A percentile compares a stretch with the other conserved stretches of the same genome.
Conservation (phyloP, 2,329 filamentous ascomycete species). For the Penicillium expansum region DNA sequence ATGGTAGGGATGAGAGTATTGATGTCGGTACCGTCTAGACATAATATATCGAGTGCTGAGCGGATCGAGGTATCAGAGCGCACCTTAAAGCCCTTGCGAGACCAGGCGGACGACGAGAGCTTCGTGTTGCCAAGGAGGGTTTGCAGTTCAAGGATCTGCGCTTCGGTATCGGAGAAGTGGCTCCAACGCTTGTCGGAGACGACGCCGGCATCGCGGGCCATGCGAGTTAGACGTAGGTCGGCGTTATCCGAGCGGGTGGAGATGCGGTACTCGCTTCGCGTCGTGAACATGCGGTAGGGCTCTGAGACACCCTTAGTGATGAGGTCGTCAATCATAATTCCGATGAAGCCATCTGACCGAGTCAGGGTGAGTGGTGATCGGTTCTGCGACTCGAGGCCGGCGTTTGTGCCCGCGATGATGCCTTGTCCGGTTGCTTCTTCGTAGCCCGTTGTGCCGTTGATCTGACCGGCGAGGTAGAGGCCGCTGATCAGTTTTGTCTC, state of each 20-base stretch:
- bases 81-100: slow-evolving; percentile 65
- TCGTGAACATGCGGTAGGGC: slow-evolving; percentile 98
- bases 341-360: slow-evolving; percentile 89
- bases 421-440: slow-evolving; percentile 96
- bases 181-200: slow-evolving; percentile 77
- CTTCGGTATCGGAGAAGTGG: slow-evolving; percentile 62
- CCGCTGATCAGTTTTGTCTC: slow-evolving; percentile 91
- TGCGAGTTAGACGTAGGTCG: slow-evolving; percentile 76
- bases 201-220: slow-evolving; percentile 72
- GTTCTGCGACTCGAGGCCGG: slow-evolving; percentile 71
- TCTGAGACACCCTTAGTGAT: slow-evolving; percentile 96
- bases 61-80: slow-evolving; percentile 65
- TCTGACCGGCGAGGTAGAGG: slow-evolving; percentile 90
- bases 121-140: slow-evolving; percentile 57
- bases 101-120: slow-evolving; percentile 65
- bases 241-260: slow-evolving; percentile 91
- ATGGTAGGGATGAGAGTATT: slow-evolving; percentile 58
- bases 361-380: slow-evolving; percentile 66
- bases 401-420: slow-evolving; percentile 88
- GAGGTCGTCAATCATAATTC: slow-evolving; percentile 97
- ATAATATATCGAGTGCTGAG: slow-evolving; percentile 75
- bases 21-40: slow-evolving; percentile 60
- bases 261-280: slow-evolving; percentile 92
- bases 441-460: slow-evolving; percentile 97
- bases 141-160: slow-evolving; percentile 66